A percentile compares a stretch with the other conserved stretches of the same genome.
Evolutionary conservation across 2,329 filamentous ascomycete genomes (phyloP).

Genomic region (Colletotrichum sp.): DNA sequence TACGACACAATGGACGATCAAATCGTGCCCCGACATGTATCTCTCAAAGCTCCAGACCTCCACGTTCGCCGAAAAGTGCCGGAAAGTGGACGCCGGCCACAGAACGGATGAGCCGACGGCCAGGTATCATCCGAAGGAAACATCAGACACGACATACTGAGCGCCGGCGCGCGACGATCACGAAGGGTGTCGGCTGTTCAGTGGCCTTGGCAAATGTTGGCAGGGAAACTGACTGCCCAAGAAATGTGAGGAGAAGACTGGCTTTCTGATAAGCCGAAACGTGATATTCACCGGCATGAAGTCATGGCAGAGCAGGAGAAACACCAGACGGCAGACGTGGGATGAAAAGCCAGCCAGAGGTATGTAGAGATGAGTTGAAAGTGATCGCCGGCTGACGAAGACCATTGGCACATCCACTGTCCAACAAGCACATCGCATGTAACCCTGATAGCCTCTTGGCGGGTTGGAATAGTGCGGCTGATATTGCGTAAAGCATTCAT

Average conservation of each 20-base stretch:
- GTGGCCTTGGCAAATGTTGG: not conserved
- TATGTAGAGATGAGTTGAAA: not conserved
- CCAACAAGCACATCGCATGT: not conserved
- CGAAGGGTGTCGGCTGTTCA: not conserved
- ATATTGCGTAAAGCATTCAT: not conserved
- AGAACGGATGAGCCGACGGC: not conserved
- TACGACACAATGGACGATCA: not conserved
- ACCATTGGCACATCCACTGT: not conserved
- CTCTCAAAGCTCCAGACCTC: not conserved
- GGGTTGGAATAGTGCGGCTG: not conserved
- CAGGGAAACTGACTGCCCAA: not conserved
- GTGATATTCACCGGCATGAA: not conserved
- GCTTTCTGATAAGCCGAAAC: not conserved
- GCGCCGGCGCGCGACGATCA: not conserved
- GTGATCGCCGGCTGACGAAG: not conserved
- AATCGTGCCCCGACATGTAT: not conserved
- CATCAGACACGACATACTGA: not conserved
- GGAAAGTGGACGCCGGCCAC: not conserved
- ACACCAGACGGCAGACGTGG: not conserved
- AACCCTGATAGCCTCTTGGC: not conserved
- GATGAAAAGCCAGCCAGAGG: not conserved
- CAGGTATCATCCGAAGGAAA: slow-evolving; percentile 7
- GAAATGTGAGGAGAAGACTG: not conserved
- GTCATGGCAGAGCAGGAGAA: not conserved
- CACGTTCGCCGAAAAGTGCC: not conserved